These are phyloP conservation scores for Porcisia deanei DNA, from an alignment of 208 protist species.

Conservation along the genomic window DNA sequence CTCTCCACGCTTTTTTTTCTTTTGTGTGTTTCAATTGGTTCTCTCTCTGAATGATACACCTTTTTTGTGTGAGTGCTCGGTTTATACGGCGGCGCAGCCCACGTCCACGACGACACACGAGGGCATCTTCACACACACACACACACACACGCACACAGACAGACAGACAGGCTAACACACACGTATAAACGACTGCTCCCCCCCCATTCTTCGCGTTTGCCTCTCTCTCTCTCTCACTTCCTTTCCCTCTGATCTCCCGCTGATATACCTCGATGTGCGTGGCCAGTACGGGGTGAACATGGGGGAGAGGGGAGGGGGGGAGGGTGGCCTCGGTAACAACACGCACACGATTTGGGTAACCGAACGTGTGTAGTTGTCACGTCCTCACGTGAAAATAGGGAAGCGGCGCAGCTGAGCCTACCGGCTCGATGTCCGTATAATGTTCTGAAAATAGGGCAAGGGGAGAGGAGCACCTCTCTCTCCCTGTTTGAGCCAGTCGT, in stretches of 20 bases:
- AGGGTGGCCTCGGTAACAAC: background rate
- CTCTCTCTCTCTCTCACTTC: background rate
- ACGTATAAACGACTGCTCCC: background rate
- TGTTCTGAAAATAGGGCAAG: background rate
- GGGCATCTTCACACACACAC: background rate
- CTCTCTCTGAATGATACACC: background rate
- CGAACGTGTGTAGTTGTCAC: background rate
- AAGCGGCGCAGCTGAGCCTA: background rate
- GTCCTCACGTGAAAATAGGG: background rate
- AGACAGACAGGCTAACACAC: too few relatives aligned
- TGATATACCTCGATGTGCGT: background rate
- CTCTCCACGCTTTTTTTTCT: background rate
- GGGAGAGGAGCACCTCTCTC: background rate
- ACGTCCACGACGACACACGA: background rate
- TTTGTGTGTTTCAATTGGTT: too few relatives aligned
- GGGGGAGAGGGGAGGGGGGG: background rate
- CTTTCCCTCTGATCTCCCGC: background rate
- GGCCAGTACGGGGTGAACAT: background rate
- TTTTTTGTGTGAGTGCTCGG: background rate
- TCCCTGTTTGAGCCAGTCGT: too few relatives aligned
- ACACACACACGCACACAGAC: background rate
- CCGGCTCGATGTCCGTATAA: background rate
- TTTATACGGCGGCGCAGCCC: background rate
- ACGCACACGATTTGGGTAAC: slow-evolving; percentile 6
- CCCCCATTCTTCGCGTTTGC: background rate